Base-by-base conservation (phyloP, 192 early-diverging fungal genomes). In the Linnemannia elongata region DNA sequence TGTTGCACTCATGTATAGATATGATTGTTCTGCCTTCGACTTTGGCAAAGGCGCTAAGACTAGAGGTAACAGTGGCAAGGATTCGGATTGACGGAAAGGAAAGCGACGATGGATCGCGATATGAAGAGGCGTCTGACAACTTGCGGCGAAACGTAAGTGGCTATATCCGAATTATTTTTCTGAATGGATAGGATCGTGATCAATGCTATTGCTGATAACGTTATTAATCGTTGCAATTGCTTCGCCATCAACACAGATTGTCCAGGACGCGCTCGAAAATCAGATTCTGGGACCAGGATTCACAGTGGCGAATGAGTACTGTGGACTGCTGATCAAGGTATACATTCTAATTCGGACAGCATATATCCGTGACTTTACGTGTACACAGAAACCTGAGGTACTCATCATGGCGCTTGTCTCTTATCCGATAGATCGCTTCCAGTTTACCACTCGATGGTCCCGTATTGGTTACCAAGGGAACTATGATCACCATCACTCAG, bases 261-360 rank as follows among this genome's bases (percentile, higher is more conserved):
- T 87, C 4, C 78, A 87, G 18, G 68, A 75, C 18, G 36, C 70
- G 13, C 39, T 87, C 8, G 76, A 81, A 2, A 78, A 73, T 20
- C 30, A 78, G 45, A 76, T 87, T 4, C 27, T 87, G 0, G 52
- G 45, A 17, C 44, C 74, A 39, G 85, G 76, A 3, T 81, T 81
- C 42, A 35, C 76, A 12, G 41, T 87, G 3, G 24, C 33, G 0
- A 78, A 81, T 41, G 60, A 78, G 22, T 45, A 78, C 60, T 47
- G 72, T 4, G 72, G 80, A 10, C 41, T 87, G 1, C 63, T 41
- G 35, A 81, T 87, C 79, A 81, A 60, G 84, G 84, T 86, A 44
- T 10, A 33, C 27, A 66, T 15, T 18, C 13, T n/a, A 6, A 30
- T 12, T 24, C 1, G 10, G 12, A 3, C n/a, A 66, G 4, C 3